Evolutionary conservation across 2,329 filamentous ascomycete genomes (phyloP), one percentile per base, ranked within the genome.

Genomic region (Fusarium sp.): DNA sequence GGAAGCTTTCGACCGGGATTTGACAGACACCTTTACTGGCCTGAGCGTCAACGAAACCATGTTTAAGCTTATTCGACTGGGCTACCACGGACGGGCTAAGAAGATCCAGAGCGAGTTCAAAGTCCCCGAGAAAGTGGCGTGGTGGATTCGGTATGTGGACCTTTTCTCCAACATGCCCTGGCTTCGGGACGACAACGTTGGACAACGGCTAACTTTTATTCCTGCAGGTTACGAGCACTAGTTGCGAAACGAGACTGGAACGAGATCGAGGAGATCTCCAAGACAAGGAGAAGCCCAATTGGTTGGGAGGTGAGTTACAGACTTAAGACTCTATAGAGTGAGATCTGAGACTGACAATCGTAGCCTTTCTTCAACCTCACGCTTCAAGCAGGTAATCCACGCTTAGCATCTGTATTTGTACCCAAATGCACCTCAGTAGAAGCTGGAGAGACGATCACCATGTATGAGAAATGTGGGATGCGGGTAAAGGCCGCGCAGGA

Each of bases 391-490:
- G 96, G 96, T 50, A 98, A 98, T 79, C 92, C 94, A 10, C 92
- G 95, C 69, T 87, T 97, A 22, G 96, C 96, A 3, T 89, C 92
- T 2, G 81, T 90, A 10, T 98, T 98, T 82, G 91, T 98, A 57
- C 91, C 94, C 6, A 98, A 98, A 82, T 98, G 95, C 84, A 92
- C 91, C 22, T 86, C 87, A 61, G 81, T 97, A 51, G 88, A 91
- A 48, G 85, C 89, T 2, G 87, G 89, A 6, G 92, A 95, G 76
- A 86, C 91, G 7, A 91, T 97, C 61, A 89, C 92, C 74, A 98
- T 99, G 95, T 99, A 95, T 88, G 91, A 97, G 77, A 97, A 97
- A 83, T 98, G 96, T 81, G 95, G 95, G 24, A 90, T 97, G 91
- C 86, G 94, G 48, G 89, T 92, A 33, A 95, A 94, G 83, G 96